Percentiles rank a stretch among this genome's conserved stretches.
These are phyloP conservation scores for Ilex asprella DNA, from an alignment of 257 asterid genomes.

Conservation along the genomic window DNA sequence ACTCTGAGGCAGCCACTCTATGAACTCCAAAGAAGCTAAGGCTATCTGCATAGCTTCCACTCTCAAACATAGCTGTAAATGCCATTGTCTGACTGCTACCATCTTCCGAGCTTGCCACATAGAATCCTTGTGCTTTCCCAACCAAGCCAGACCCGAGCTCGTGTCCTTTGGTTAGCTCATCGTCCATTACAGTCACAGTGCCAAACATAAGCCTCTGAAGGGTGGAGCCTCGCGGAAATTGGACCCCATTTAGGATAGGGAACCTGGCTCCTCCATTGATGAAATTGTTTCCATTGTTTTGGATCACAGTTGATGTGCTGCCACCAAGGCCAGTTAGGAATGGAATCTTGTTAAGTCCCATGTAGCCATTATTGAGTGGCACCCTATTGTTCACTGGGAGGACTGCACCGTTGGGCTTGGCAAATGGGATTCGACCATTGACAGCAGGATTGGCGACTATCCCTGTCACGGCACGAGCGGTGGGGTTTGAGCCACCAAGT, in stretches of 20 bases:
- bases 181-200: background rate
- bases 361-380: background rate
- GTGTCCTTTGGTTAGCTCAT: background rate
- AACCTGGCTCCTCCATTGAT: background rate
- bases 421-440: background rate
- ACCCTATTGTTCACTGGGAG: background rate
- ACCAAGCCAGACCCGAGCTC: background rate
- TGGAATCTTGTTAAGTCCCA: background rate
- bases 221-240: background rate
- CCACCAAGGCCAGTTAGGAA: background rate
- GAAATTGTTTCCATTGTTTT: background rate
- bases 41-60: background rate
- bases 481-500: constrained; percentile 1
- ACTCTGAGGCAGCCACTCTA: background rate
- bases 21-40: background rate
- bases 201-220: background rate
- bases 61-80: background rate
- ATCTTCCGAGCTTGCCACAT: background rate
- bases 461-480: background rate
- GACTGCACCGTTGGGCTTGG: constrained; percentile 1
- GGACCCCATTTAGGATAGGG: background rate
- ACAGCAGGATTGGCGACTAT: background rate
- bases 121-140: background rate
- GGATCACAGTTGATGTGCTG: background rate
- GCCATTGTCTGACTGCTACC: constrained; percentile 3